Evolutionary conservation across 2,329 filamentous ascomycete genomes (phyloP).

Genomic region (Trichoderma lentiforme): DNA sequence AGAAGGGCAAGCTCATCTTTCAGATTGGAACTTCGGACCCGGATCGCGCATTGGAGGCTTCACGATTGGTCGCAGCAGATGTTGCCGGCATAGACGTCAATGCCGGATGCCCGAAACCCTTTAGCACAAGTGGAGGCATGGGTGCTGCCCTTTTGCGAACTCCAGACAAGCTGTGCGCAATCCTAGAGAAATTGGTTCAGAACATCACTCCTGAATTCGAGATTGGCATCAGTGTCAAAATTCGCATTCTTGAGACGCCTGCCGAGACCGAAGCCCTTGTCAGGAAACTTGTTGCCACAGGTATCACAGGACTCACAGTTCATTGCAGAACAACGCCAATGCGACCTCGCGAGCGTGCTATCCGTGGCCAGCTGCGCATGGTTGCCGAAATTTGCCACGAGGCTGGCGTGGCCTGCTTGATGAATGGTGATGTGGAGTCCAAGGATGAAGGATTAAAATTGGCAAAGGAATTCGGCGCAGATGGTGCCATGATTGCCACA

Average conservation of each 20-base stretch:
- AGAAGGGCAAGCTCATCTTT: slow-evolving; percentile 76
- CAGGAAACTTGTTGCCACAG: slow-evolving; percentile 73
- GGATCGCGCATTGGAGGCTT: slow-evolving; percentile 77
- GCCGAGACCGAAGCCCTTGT: slow-evolving; percentile 77
- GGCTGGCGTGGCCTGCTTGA: slow-evolving; percentile 84
- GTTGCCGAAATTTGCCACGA: slow-evolving; percentile 75
- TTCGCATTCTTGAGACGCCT: slow-evolving; percentile 76
- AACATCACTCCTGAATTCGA: slow-evolving; percentile 73
- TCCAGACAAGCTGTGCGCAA: slow-evolving; percentile 78
- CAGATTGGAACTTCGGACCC: slow-evolving; percentile 89
- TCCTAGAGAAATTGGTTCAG: slow-evolving; percentile 76
- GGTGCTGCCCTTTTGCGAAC: slow-evolving; percentile 84
- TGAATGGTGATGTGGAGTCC: slow-evolving; percentile 87
- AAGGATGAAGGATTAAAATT: slow-evolving; percentile 70
- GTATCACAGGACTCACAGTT: slow-evolving; percentile 87
- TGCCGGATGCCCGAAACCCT: slow-evolving; percentile 96
- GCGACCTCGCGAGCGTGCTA: slow-evolving; percentile 83
- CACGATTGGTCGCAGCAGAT: slow-evolving; percentile 77
- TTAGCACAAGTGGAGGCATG: slow-evolving; percentile 92
- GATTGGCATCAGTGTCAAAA: slow-evolving; percentile 97
- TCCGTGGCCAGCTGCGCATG: slow-evolving; percentile 82
- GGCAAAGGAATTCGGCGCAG: slow-evolving; percentile 75
- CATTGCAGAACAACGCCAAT: slow-evolving; percentile 97
- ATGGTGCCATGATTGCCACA: slow-evolving; percentile 96
- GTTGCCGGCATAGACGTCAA: slow-evolving; percentile 96